Percentiles rank a stretch among this genome's conserved stretches.
Conservation (phyloP, 1,139 yeast genomes). For the Pichiaceae sp. region DNA sequence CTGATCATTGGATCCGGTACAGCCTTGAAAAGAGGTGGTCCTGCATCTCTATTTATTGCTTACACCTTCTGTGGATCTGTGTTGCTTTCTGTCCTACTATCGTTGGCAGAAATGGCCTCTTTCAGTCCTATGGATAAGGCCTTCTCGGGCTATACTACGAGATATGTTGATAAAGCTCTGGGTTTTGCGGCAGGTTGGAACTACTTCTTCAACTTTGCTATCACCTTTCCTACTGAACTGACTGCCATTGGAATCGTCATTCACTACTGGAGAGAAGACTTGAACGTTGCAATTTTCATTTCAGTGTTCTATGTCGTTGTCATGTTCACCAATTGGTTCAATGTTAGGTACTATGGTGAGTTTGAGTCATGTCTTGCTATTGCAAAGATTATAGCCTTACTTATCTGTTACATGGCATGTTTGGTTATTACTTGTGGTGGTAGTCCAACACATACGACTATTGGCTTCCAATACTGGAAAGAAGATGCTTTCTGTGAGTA, state of each 20-base stretch:
- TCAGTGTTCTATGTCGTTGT: constrained; percentile 52
- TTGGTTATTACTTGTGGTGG: constrained; percentile 37
- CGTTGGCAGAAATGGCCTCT: constrained; percentile 73
- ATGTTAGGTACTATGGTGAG: constrained; percentile 60
- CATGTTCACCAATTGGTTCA: constrained; percentile 45
- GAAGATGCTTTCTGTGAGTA: constrained; percentile 70
- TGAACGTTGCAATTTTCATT: constrained; percentile 60
- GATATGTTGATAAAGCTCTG: constrained; percentile 71
- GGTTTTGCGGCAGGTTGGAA: constrained; percentile 77
- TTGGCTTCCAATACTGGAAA: constrained; percentile 87
- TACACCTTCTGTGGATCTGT: constrained; percentile 31
- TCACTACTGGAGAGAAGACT: constrained; percentile 46
- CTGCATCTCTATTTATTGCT: constrained; percentile 52
- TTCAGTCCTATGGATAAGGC: constrained; percentile 58
- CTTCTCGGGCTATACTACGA: constrained; percentile 29
- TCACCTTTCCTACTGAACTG: constrained; percentile 70
- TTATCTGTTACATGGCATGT: constrained; percentile 41
- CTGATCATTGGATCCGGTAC: constrained; percentile 49
- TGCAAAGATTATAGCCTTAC: constrained; percentile 44
- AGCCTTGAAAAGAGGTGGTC: constrained; percentile 47
- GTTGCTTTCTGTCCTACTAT: constrained; percentile 56
- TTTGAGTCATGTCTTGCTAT: constrained; percentile 62
- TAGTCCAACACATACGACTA: constrained; percentile 40
- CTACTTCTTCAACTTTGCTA: constrained; percentile 60
- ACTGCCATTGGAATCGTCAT: constrained; percentile 72